phyloP scores from a whole-genome alignment of 306 rosid species.

The Hippophae tibetana region DNA sequence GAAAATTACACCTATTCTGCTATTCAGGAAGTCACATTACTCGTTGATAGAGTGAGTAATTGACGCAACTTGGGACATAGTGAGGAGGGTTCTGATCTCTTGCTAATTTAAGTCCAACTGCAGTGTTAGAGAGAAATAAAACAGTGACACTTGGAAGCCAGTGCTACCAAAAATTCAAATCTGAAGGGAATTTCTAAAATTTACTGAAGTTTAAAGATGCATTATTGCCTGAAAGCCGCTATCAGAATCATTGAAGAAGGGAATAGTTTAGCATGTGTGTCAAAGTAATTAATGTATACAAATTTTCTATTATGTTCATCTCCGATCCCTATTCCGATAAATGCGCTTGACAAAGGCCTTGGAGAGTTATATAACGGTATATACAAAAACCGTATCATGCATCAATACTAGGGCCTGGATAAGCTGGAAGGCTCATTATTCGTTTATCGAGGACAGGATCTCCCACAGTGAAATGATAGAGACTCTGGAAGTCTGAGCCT shows the following conservation, averaged over 20 bases:
- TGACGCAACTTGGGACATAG: no score
- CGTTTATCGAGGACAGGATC: slow-evolving; percentile 75
- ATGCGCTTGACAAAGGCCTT: neutral
- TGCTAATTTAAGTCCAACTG: no score
- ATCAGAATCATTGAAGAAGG: neutral
- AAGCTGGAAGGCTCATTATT: slow-evolving; percentile 89
- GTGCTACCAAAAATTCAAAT: no score
- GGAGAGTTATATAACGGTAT: neutral
- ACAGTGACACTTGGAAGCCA: no score
- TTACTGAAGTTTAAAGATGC: neutral
- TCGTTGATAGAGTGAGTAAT: no score
- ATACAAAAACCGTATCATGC: slow-evolving; percentile 27
- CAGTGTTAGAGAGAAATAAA: no score
- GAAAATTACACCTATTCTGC: no score
- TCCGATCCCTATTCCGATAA: no score
- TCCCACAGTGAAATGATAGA: slow-evolving; percentile 92
- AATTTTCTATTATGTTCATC: neutral
- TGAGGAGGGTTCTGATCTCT: no score
- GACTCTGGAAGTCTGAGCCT: slow-evolving; percentile 73
- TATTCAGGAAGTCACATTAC: no score
- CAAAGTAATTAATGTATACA: neutral
- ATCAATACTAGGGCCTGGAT: slow-evolving; percentile 72
- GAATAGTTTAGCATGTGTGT: neutral
- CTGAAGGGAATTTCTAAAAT: neutral
- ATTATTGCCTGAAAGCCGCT: neutral